Evolutionary conservation across 768 basidiomycete species (phyloP).

Genomic region (Tephrocybe sp.): DNA sequence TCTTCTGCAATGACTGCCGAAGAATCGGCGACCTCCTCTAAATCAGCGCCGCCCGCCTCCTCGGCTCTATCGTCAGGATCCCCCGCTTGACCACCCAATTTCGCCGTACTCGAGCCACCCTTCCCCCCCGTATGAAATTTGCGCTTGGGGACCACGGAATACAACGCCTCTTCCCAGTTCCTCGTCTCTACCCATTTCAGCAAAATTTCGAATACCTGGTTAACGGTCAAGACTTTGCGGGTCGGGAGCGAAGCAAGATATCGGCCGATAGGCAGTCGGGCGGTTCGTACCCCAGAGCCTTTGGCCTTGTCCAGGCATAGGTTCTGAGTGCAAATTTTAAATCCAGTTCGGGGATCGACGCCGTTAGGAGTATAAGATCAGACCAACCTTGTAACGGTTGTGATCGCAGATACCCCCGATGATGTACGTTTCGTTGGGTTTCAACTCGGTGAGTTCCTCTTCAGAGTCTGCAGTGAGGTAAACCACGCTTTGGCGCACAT

Average conservation of each 20-base stretch:
- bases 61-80: slow-evolving; percentile 19
- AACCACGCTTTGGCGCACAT: slow-evolving; percentile 56
- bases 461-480: slow-evolving; percentile 96
- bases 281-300: slow-evolving; percentile 72
- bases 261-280: slow-evolving; percentile 92
- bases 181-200: slow-evolving; percentile 84
- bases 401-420: slow-evolving; percentile 96
- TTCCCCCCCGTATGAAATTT: slow-evolving; percentile 67
- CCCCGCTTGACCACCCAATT: slow-evolving; percentile 6
- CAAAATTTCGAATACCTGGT: slow-evolving; percentile 94
- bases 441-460: slow-evolving; percentile 81
- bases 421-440: slow-evolving; percentile 85
- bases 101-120: slow-evolving; percentile 16
- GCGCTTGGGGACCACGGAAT: slow-evolving; percentile 87
- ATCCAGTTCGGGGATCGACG: slow-evolving; percentile 4
- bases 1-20: neutral
- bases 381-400: slow-evolving; percentile 86
- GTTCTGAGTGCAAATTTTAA: slow-evolving; percentile 47
- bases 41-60: slow-evolving; percentile 8
- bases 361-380: slow-evolving; percentile 3
- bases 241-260: slow-evolving; percentile 83
- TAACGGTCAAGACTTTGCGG: slow-evolving; percentile 95
- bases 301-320: slow-evolving; percentile 88
- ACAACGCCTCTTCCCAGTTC: slow-evolving; percentile 85
- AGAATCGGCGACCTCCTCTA: neutral